Evolutionary conservation across 352 stramenopile species (phyloP), one percentile per base, ranked within the genome.

Genomic region (Phytophthora constricta): DNA sequence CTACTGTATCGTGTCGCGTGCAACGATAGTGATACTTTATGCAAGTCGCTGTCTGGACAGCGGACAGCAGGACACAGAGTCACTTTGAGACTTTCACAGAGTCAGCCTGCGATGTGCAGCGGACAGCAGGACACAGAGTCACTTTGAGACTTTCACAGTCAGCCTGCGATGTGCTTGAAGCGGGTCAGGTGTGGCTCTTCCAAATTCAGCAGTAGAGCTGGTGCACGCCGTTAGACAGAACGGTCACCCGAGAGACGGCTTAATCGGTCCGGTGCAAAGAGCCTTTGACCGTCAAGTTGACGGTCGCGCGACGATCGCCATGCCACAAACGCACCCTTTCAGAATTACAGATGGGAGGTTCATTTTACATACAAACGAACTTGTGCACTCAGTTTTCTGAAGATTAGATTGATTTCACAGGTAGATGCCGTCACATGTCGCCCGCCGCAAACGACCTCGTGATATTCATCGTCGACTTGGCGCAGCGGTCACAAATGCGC

Each of bases 401-500:
- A 64, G 39, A 63, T 61, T 23, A 46, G 27, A 0, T 53, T n/a
- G 22, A 23, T 42, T 39, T 25, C 26, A 55, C 25, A 25, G 47
- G 27, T 39, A 42, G 13, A 20, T 39, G 13, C 39, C 4, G 48
- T 55, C 56, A 74, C 41, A 64, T 25, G 14, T 81, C 70, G 14
- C 13, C 31, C 31, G 23, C 50, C 3, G 65, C 63, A 56, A 77
- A 71, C 20, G 79, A 82, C 17, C 58, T 53, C n/a, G 71, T 70
- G 41, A 84, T 68, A 26, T 54, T 82, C 70, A 77, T 76, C 55
- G 79, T 76, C 28, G 74, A 69, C 34, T 78, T 65, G 31, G 79
- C 84, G 48, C 86, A 94, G 50, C 69, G 78, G 58, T 94, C 86
- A 62, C 86, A 94, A 22, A 94, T 79, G 41, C 86, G 84, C 23